A percentile compares a stretch with the other conserved stretches of the same genome.
Evolutionary conservation across 1,139 yeast genomes (phyloP).

Genomic region (Kurtzmaniella quercitrusa): DNA sequence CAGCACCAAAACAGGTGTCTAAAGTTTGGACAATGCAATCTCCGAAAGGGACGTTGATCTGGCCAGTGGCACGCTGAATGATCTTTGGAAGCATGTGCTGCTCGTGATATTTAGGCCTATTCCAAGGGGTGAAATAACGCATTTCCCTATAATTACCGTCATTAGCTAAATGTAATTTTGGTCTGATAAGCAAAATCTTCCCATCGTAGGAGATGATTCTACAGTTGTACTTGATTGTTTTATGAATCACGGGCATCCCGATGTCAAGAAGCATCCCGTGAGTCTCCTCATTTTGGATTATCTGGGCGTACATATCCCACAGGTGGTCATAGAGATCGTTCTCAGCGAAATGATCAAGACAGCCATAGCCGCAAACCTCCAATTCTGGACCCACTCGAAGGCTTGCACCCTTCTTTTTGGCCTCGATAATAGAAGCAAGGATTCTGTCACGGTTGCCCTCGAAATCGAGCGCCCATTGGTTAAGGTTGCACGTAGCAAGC

Average conservation of each 20-base stretch:
- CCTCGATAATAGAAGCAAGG: conserved; percentile 68
- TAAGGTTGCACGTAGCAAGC: conserved; percentile 65
- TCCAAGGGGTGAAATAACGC: conserved; percentile 97
- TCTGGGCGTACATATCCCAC: conserved; percentile 89
- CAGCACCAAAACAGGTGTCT: conserved; percentile 90
- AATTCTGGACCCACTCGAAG: conserved; percentile 96
- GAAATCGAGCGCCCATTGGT: conserved; percentile 98
- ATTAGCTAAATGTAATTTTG: conserved; percentile 88
- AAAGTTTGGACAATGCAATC: conserved; percentile 81
- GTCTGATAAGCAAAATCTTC: conserved; percentile 77
- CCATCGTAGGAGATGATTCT: conserved; percentile 79
- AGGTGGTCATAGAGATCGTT: conserved; percentile 84
- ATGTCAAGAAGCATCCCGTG: conserved; percentile 79
- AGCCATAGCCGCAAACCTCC: conserved; percentile 92
- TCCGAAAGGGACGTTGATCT: conserved; percentile 69
- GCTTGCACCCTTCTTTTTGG: conserved; percentile 71
- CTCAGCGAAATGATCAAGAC: conserved; percentile 92
- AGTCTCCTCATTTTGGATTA: conserved; percentile 61
- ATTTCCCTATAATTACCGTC: conserved; percentile 98
- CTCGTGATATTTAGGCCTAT: conserved; percentile 70
- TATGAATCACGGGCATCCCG: conserved; percentile 91
- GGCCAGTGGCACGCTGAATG: conserved; percentile 62
- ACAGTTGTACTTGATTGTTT: conserved; percentile 86
- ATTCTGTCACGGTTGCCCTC: conserved; percentile 95
- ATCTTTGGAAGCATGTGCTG: conserved; percentile 64